These are phyloP conservation scores for Didymella glomerata DNA, from an alignment of 2,329 filamentous ascomycete species.

Conservation along the genomic window DNA sequence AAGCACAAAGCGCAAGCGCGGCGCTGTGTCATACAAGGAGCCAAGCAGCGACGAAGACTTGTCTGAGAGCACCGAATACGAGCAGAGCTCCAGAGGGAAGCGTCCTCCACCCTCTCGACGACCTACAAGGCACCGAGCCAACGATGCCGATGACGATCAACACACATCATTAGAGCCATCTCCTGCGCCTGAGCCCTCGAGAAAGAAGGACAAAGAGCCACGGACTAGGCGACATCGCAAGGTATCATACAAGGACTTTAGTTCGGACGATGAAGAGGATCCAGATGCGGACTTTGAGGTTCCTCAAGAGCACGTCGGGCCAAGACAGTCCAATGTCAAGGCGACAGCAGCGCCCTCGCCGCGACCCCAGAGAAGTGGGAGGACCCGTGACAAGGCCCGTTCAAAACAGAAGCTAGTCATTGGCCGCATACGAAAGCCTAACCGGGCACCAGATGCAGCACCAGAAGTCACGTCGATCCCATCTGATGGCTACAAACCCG, in stretches of 20 bases:
- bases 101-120: conserved; percentile 35
- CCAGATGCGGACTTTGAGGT: conserved; percentile 40
- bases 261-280: conserved; percentile 42
- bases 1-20: conserved; percentile 48
- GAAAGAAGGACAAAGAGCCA: conserved; percentile 10
- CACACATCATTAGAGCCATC: conserved; percentile 14
- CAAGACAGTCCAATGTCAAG: conserved; percentile 22
- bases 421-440: conserved; percentile 42
- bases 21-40: conserved; percentile 49
- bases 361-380: conserved; percentile 22
- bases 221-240: conserved; percentile 28
- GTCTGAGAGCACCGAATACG: conserved; percentile 31
- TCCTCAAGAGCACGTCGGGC: conserved; percentile 24
- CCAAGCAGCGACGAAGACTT: conserved; percentile 47
- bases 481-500: conserved; percentile 38
- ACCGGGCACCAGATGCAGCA: conserved; percentile 14
- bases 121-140: conserved; percentile 33
- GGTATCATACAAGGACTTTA: conserved; percentile 47
- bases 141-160: conserved; percentile 27
- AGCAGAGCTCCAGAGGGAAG: conserved; percentile 22
- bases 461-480: conserved; percentile 28
- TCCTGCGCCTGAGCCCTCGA: conserved; percentile 10
- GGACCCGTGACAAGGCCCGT: conserved; percentile 4
- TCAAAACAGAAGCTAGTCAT: conserved; percentile 29
- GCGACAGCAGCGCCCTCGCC: conserved; percentile 19